These are phyloP conservation scores for Penicillium hordei DNA, from an alignment of 2,329 filamentous ascomycete genomes.

Conservation along the genomic window DNA sequence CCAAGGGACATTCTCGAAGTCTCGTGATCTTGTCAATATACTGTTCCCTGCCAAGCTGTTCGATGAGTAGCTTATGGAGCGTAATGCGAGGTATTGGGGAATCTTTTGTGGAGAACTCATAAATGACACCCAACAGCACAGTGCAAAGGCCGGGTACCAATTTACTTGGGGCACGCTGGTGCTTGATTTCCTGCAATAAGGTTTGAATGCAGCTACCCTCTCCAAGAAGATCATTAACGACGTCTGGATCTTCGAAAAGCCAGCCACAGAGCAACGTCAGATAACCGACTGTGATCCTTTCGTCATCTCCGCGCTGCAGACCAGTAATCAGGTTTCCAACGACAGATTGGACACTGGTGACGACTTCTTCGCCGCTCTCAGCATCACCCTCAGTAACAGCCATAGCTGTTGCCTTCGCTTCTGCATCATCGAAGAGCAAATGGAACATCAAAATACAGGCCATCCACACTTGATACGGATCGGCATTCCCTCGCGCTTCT, in stretches of 20 bases:
- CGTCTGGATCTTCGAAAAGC: constrained; percentile 89
- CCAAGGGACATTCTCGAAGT: constrained; percentile 71
- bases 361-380: constrained; percentile 85
- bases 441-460: constrained; percentile 85
- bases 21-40: constrained; percentile 80
- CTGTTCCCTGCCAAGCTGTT: constrained; percentile 77
- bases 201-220: constrained; percentile 92
- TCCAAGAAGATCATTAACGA: constrained; percentile 86
- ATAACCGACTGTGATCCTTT: constrained; percentile 78
- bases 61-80: constrained; percentile 73
- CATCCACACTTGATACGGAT: constrained; percentile 89
- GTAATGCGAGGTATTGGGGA: constrained; percentile 82
- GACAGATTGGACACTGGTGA: constrained; percentile 88
- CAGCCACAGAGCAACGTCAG: constrained; percentile 85
- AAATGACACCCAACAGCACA: constrained; percentile 80
- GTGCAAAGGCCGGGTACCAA: constrained; percentile 81
- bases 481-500: constrained; percentile 60
- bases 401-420: constrained; percentile 78
- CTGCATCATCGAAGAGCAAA: constrained; percentile 73
- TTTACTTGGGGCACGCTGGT: constrained; percentile 59
- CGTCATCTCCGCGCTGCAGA: constrained; percentile 72
- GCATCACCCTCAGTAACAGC: constrained; percentile 85
- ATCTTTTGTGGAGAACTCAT: constrained; percentile 97
- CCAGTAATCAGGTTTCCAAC: constrained; percentile 81
- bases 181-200: constrained; percentile 72